Percentiles rank a stretch among this genome's conserved stretches.
phyloP scores from a whole-genome alignment of 306 rosid species.

The Benincasa hispida region DNA sequence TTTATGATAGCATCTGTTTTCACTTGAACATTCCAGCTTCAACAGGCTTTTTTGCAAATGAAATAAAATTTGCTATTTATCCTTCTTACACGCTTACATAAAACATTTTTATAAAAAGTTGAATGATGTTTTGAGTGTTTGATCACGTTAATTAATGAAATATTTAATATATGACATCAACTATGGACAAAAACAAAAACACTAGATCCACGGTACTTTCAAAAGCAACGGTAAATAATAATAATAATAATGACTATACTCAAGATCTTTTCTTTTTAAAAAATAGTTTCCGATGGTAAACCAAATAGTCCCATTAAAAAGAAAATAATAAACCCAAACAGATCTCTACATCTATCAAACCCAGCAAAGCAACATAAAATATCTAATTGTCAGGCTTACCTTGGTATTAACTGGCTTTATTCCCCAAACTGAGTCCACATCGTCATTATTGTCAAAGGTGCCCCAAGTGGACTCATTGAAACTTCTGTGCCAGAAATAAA shows the following conservation, averaged over 20 bases:
- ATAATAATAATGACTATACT: neutral
- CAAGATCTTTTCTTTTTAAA: neutral
- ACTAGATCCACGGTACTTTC: neutral
- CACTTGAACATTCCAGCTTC: neutral
- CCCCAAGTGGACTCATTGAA: slow-evolving; percentile 91
- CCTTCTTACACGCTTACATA: neutral
- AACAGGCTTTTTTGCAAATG: neutral
- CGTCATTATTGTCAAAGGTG: slow-evolving; percentile 75
- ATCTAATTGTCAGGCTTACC: slow-evolving; percentile 27
- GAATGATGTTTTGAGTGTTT: neutral
- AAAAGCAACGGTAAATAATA: neutral
- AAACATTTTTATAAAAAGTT: neutral
- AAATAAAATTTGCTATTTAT: neutral
- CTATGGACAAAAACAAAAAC: neutral
- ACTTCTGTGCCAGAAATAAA: slow-evolving; percentile 36
- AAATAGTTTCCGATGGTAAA: neutral
- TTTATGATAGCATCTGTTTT: neutral
- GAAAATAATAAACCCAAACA: neutral
- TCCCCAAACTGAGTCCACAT: slow-evolving; percentile 83
- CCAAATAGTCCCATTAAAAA: neutral
- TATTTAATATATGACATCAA: neutral
- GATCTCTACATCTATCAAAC: neutral
- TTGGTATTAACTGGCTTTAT: slow-evolving; percentile 46
- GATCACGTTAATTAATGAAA: neutral
- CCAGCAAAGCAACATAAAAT: neutral